Evolutionary conservation across 2,329 filamentous ascomycete genomes (phyloP), one percentile per base, ranked within the genome.

Genomic region (Pleomassaria siparia): DNA sequence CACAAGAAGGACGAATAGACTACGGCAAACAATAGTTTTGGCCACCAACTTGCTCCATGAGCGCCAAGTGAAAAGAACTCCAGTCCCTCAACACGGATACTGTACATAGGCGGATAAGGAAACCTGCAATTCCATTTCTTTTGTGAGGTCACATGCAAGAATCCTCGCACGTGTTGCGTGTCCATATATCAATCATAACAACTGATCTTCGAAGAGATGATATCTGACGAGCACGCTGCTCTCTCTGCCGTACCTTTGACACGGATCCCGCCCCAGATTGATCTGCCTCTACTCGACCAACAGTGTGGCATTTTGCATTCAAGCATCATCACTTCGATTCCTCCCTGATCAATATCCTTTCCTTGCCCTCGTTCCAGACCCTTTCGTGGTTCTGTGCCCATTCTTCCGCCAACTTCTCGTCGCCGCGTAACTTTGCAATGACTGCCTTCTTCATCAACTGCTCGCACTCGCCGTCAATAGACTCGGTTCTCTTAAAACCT

Each of bases 401-500:
- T 36, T 71, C 67, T 44, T 67, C 66, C 1, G 67, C 65, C 35
- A 69, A 33, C 47, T 59, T 63, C 42, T 67, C 64, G 36, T 71
- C 63, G 1, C 66, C 88, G 7, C 81, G 77, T 39, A 86, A 74
- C 67, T 85, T 84, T 76, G 89, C 87, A 42, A 95, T 80, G 42
- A 84, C 84, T 3, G 88, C 86, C 71, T 89, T 91, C 76, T 94
- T 94, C 16, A 87, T 86, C 73, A 91, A 80, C 76, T 88, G 84
- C 69, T 91, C 87, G 62, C 88, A 86, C 71, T 89, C 86, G 44
- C 83, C 84, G n/a, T 76, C 72, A 12, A 85, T 72, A 64, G 88
- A 88, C 63, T 88, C 84, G 12, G 89, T 75, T 39, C 76, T 78
- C 33, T 83, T 81, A 65, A 82, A 95, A 52, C 85, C 80, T 71